Percentiles rank a stretch among this genome's conserved stretches.
Evolutionary conservation across 768 basidiomycete genomes (phyloP).

Genomic region (Amanita rimosa): DNA sequence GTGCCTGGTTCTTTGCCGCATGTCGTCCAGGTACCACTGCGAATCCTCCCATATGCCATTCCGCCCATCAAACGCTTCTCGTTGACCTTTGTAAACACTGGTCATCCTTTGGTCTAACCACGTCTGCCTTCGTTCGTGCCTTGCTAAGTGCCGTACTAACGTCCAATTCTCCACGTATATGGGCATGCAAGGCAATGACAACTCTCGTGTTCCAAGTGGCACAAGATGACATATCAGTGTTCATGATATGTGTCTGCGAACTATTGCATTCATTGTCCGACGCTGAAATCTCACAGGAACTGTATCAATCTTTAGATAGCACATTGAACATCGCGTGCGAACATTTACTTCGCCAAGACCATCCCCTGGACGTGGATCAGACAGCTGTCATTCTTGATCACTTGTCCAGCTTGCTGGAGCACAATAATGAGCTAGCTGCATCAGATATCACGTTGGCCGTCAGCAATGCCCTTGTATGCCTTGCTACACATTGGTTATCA

Average conservation of each 20-base stretch:
- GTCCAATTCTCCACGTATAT: constrained; percentile 13
- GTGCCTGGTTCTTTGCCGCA: constrained; percentile 26
- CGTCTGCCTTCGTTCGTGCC: constrained; percentile 19
- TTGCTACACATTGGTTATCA: constrained; percentile 7
- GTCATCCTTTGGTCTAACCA: constrained; percentile 15
- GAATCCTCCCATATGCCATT: constrained; percentile 26
- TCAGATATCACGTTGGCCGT: background rate
- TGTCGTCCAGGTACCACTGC: constrained; percentile 13
- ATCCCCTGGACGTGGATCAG: background rate
- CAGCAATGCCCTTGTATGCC: background rate
- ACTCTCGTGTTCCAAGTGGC: background rate
- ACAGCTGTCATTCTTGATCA: background rate
- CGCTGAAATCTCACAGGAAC: constrained; percentile 12
- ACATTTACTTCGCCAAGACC: background rate
- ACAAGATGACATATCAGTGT: background rate
- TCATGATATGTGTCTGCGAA: constrained; percentile 1
- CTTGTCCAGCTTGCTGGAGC: background rate
- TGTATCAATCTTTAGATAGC: background rate
- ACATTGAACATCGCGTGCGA: background rate
- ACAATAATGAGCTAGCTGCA: background rate
- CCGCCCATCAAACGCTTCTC: constrained; percentile 36
- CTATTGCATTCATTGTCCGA: constrained; percentile 9
- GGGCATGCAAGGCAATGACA: constrained; percentile 30
- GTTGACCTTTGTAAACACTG: constrained; percentile 31
- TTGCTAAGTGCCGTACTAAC: constrained; percentile 19